Conservation (phyloP, 768 basidiomycete species). For the Russula sp. region DNA sequence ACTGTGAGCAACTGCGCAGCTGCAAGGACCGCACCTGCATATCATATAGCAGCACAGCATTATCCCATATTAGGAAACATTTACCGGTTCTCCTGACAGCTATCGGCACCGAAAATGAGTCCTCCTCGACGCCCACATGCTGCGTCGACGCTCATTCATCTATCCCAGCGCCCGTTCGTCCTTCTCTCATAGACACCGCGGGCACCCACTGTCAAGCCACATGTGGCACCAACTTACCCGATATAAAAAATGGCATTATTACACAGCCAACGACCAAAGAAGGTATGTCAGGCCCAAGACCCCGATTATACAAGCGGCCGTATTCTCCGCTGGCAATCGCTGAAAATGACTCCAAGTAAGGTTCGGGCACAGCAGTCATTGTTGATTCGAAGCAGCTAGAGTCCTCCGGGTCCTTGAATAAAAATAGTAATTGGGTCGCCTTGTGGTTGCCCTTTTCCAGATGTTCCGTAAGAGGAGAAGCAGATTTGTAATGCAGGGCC, state of each 20-base stretch:
- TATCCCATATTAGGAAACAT: neutral
- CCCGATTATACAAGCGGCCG: neutral
- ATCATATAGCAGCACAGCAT: constrained; percentile 6
- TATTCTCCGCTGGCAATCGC: neutral
- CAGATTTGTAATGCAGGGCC: neutral
- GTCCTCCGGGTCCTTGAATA: neutral
- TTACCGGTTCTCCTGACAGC: constrained; percentile 12
- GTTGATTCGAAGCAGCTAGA: neutral
- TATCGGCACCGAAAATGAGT: constrained; percentile 18
- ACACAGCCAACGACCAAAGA: neutral
- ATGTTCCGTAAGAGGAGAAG: neutral
- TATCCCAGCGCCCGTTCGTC: constrained; percentile 3
- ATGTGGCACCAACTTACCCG: neutral
- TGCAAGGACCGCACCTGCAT: neutral
- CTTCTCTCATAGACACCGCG: neutral
- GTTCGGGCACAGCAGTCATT: neutral
- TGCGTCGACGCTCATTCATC: constrained; percentile 3
- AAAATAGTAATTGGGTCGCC: neutral
- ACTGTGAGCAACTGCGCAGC: neutral
- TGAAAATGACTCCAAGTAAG: neutral
- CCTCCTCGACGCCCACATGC: constrained; percentile 8
- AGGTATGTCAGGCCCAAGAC: neutral
- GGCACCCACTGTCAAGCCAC: neutral
- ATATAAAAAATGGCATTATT: constrained; percentile 10
- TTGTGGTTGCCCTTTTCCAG: neutral